phyloP scores from a whole-genome alignment of 2,329 filamentous ascomycete genomes.

The Penicillium sp. region DNA sequence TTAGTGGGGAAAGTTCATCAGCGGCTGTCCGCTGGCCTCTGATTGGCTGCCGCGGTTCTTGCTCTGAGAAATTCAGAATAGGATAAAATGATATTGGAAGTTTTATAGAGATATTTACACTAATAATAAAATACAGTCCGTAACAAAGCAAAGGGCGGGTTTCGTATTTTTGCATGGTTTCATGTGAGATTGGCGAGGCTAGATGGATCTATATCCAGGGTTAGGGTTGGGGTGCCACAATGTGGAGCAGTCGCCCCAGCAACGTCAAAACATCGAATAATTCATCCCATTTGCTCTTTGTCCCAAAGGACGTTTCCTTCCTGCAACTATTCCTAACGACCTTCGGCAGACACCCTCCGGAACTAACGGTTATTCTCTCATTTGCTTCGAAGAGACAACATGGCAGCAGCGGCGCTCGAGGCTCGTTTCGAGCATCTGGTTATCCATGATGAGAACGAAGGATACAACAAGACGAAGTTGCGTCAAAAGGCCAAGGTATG shows the following conservation, averaged over 20 bases:
- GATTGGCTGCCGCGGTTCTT: background rate
- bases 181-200: no score
- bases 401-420: background rate
- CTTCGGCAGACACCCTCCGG: no score
- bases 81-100: no score
- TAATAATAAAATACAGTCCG: no score
- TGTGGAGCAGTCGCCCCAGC: background rate
- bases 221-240: no score
- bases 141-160: background rate
- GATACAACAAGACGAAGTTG: background rate
- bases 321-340: background rate
- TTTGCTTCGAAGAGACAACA: background rate
- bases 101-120: no score
- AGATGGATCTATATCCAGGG: no score
- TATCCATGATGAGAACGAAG: background rate
- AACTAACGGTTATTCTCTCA: background rate
- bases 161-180: no score
- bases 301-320: background rate
- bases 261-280: background rate
- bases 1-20: background rate
- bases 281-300: background rate
- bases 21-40: background rate
- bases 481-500: background rate
- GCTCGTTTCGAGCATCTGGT: background rate
- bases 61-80: no score